phyloP scores from a whole-genome alignment of 805 yeast species.

The Novakomyces olei region DNA sequence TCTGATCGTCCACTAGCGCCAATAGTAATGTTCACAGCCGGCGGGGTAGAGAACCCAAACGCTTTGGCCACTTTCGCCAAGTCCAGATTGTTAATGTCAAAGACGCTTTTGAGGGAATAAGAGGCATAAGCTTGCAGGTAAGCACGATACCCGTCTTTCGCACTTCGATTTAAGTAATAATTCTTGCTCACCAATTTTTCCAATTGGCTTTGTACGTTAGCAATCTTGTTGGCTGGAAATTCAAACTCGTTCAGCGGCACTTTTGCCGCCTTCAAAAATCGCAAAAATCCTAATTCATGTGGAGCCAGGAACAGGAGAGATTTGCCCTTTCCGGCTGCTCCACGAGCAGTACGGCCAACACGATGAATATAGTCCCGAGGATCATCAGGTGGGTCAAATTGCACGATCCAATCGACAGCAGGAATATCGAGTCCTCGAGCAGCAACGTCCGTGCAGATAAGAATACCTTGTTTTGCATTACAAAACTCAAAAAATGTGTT shows the following conservation, averaged over 20 bases:
- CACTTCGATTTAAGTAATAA: slow-evolving; percentile 75
- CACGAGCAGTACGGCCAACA: slow-evolving; percentile 98
- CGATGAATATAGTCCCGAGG: slow-evolving; percentile 98
- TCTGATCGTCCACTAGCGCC: slow-evolving; percentile 69
- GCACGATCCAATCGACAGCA: slow-evolving; percentile 96
- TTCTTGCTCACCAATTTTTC: slow-evolving; percentile 78
- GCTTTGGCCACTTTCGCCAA: slow-evolving; percentile 85
- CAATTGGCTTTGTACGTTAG: slow-evolving; percentile 85
- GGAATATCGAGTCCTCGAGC: slow-evolving; percentile 99
- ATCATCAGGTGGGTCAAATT: slow-evolving; percentile 98
- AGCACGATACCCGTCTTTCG: slow-evolving; percentile 92
- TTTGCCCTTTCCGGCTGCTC: slow-evolving; percentile 69
- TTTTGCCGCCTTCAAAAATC: slow-evolving; percentile 88
- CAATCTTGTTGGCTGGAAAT: slow-evolving; percentile 82
- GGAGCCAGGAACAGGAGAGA: slow-evolving; percentile 91
- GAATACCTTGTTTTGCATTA: slow-evolving; percentile 82
- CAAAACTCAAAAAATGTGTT: slow-evolving; percentile 96
- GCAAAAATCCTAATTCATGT: slow-evolving; percentile 75
- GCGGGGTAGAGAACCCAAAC: slow-evolving; percentile 78
- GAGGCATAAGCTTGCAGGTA: slow-evolving; percentile 94
- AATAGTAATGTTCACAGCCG: slow-evolving; percentile 86
- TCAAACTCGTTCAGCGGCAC: slow-evolving; percentile 96
- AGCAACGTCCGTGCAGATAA: slow-evolving; percentile 94
- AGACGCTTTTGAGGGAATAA: slow-evolving; percentile 87
- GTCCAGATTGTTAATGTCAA: slow-evolving; percentile 87